Percentiles rank a stretch among this genome's conserved stretches.
Evolutionary conservation across 1,284 basidiomycete species (phyloP).

Genomic region (Ganoderma resinaceum): DNA sequence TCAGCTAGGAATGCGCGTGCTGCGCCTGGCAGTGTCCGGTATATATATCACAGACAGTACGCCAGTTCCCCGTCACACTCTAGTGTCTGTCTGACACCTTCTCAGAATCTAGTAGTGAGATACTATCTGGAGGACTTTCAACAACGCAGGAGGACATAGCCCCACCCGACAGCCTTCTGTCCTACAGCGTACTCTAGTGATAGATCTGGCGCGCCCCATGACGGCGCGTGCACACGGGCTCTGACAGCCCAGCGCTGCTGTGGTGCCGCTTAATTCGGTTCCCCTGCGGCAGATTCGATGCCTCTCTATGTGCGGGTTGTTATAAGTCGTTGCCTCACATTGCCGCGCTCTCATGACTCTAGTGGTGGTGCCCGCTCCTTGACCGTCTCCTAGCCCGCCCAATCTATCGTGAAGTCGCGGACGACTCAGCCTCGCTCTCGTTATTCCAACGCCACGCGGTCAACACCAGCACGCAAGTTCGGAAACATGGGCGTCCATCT

Average conservation of each 20-base stretch:
- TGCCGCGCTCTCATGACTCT: neutral
- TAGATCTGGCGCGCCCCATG: no score
- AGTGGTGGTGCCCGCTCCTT: no score
- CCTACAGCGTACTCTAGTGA: neutral
- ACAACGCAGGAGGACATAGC: no score
- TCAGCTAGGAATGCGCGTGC: no score
- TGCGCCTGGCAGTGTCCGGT: no score
- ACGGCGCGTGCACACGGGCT: neutral
- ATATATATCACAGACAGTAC: no score
- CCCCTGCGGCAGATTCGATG: neutral
- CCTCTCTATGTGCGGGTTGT: neutral
- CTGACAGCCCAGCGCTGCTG: neutral
- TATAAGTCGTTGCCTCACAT: neutral
- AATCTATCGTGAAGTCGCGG: neutral
- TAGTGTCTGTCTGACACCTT: no score
- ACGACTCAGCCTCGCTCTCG: neutral
- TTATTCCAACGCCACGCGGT: neutral
- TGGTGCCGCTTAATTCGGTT: neutral
- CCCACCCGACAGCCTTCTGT: neutral
- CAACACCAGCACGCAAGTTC: neutral
- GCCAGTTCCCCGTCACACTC: no score
- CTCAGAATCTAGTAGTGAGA: no score
- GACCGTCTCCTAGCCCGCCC: no score
- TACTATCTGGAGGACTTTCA: no score
- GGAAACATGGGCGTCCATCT: slow-evolving; percentile 9